Evolutionary conservation across 129 eudicot genomes (phyloP).

Genomic region (Ambrosia trifida): DNA sequence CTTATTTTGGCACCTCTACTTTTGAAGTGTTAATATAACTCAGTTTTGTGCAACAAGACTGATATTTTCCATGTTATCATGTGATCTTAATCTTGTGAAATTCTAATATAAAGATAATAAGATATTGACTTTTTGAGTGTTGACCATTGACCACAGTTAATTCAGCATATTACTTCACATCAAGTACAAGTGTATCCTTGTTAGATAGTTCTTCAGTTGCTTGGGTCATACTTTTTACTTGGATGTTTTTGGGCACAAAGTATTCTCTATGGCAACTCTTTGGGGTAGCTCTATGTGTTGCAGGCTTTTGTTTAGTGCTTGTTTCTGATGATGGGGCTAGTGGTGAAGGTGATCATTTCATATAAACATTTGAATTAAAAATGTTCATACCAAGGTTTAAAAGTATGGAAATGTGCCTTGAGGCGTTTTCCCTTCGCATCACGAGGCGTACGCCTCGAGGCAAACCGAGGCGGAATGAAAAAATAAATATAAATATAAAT

Average conservation of each 20-base stretch:
- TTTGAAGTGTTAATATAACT: not conserved
- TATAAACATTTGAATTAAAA: not conserved
- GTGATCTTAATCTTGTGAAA: no score
- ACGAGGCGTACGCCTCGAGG: no score
- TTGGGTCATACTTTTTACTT: conserved; percentile 83
- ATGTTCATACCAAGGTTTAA: not conserved
- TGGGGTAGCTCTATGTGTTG: conserved; percentile 68
- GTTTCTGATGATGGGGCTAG: conserved; percentile 63
- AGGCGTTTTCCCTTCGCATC: no score
- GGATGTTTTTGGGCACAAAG: conserved; percentile 65
- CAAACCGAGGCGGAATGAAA: no score
- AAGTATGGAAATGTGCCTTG: no score
- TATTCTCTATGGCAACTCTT: conserved; percentile 68
- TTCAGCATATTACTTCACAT: conserved; percentile 78
- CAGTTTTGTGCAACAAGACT: not conserved
- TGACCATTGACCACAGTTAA: conserved; percentile 46
- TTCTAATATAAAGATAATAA: not conserved
- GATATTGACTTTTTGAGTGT: conserved; percentile 11
- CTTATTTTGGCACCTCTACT: not conserved
- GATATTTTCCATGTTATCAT: not conserved
- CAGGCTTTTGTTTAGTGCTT: conserved; percentile 69
- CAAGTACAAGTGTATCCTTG: conserved; percentile 83
- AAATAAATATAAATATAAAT: no score
- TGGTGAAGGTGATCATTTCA: conserved; percentile 56
- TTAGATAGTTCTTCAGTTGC: conserved; percentile 79